A percentile compares a stretch with the other conserved stretches of the same genome.
Conservation (phyloP, 257 asterid genomes). For the Dorcoceras hygrometricum region DNA sequence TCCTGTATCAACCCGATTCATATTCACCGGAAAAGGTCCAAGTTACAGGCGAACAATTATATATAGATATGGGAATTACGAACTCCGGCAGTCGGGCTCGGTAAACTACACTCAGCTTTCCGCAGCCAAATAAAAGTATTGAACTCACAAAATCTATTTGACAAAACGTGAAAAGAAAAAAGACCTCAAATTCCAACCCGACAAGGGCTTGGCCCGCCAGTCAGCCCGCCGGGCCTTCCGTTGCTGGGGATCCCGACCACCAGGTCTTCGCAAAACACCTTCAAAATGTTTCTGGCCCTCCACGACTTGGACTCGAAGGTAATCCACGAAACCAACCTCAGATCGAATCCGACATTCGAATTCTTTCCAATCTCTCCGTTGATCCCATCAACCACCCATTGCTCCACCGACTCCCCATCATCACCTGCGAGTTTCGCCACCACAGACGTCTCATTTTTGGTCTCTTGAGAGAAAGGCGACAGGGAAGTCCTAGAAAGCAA, state of each 20-base stretch:
- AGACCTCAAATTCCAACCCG: conserved; percentile 65
- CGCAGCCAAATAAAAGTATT: no score
- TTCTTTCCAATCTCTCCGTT: conserved; percentile 37
- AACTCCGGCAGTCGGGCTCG: no score
- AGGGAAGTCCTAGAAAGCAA: conserved; percentile 49
- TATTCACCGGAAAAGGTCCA: no score
- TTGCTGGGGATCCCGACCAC: conserved; percentile 37
- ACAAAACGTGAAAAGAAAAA: background rate
- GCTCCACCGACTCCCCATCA: conserved; percentile 44
- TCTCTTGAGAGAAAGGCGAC: conserved; percentile 65
- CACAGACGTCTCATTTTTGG: conserved; percentile 50
- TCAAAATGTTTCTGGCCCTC: conserved; percentile 68
- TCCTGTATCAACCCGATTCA: no score
- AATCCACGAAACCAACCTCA: conserved; percentile 63
- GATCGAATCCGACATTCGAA: conserved; percentile 46
- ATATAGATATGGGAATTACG: no score
- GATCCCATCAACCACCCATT: conserved; percentile 41
- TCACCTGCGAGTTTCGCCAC: conserved; percentile 59
- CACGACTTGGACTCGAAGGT: conserved; percentile 73
- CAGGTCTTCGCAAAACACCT: conserved; percentile 71
- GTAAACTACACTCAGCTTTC: no score
- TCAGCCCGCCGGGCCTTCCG: conserved; percentile 46
- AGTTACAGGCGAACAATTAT: no score
- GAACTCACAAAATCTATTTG: conserved; percentile 11
- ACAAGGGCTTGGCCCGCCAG: conserved; percentile 63